Base-by-base conservation (phyloP, 2,329 filamentous ascomycete genomes). In the Helicocarpus griseus region DNA sequence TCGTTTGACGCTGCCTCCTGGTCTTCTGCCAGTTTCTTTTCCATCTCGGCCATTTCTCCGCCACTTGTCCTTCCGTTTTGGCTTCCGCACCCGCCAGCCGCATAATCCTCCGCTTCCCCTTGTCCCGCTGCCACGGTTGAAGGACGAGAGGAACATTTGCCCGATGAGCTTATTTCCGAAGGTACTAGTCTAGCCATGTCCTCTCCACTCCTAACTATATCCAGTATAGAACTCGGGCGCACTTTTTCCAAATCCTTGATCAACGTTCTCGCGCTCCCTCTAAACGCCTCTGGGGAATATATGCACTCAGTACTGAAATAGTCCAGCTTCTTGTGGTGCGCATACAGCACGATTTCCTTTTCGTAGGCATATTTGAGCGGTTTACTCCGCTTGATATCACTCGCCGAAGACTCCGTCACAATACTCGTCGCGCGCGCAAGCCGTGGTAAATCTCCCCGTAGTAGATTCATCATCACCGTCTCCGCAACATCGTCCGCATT, bases 221-320 rank as follows among this genome's bases (percentile, higher is more conserved):
- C 93, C 51, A 98, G 66, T 48, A 98, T 97, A 3, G 91, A 90
- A 62, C 90, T 96, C 1, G 93, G 91, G 2, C 93, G 79, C 6
- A 98, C 88, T 60, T 86, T 86, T 70, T 98, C 93, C 29, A 98
- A 74, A 60, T 91, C 95, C 73, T 98, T 98, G 69, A 98, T 95
- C 53, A 98, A 72, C 24, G 85, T 87, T 57, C 93, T 80, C 2
- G 93, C 93, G 58, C 88, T 95, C 2, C 93, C 93, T 53, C 93
- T 80, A 65, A 98, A 98, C 2, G 93, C 93, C 69, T 98, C 93
- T 0, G 93, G 93, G 50, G 89, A 95, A 74, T 98, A 98, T 54
- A 98, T 89, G 74, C 93, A 98, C 71, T 98, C 93, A 0, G 93
- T 98, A 63, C 85, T 95, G 71, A 98, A 98, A 71, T 98, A 98